Evolutionary conservation across 106 monocot genomes (phyloP).

Genomic region (Platanthera guangdongensis): DNA sequence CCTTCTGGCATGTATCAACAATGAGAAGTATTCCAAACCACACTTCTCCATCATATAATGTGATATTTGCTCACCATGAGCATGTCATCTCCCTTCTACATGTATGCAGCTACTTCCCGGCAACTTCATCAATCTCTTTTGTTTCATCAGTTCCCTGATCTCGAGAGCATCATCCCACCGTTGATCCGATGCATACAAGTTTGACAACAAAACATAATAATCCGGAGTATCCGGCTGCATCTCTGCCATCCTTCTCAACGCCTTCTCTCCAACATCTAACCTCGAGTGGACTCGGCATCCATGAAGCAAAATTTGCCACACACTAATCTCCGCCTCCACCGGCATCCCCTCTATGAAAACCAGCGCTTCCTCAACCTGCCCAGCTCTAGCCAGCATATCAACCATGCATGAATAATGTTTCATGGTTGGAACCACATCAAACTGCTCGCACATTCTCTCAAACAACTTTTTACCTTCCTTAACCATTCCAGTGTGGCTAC

Average conservation of each 20-base stretch:
- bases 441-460: conserved; percentile 26
- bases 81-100: neutral
- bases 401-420: conserved; percentile 70
- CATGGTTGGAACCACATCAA: conserved; percentile 35
- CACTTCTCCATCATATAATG: too few species aligned
- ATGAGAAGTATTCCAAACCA: too few species aligned
- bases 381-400: conserved; percentile 52
- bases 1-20: too few species aligned
- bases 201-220: conserved; percentile 55
- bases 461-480: conserved; percentile 38
- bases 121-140: conserved; percentile 38
- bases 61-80: neutral
- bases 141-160: conserved; percentile 44
- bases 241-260: conserved; percentile 35
- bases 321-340: conserved; percentile 18
- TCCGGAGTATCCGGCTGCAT: conserved; percentile 35
- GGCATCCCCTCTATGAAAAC: conserved; percentile 56
- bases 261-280: conserved; percentile 50
- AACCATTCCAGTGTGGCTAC: conserved; percentile 56
- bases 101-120: conserved; percentile 35
- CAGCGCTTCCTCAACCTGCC: conserved; percentile 53
- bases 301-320: conserved; percentile 51
- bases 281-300: conserved; percentile 48
- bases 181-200: conserved; percentile 49
- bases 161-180: conserved; percentile 37